These are phyloP conservation scores for Phanerodontia chrysosporium DNA, from an alignment of 768 basidiomycete species.

Conservation along the genomic window DNA sequence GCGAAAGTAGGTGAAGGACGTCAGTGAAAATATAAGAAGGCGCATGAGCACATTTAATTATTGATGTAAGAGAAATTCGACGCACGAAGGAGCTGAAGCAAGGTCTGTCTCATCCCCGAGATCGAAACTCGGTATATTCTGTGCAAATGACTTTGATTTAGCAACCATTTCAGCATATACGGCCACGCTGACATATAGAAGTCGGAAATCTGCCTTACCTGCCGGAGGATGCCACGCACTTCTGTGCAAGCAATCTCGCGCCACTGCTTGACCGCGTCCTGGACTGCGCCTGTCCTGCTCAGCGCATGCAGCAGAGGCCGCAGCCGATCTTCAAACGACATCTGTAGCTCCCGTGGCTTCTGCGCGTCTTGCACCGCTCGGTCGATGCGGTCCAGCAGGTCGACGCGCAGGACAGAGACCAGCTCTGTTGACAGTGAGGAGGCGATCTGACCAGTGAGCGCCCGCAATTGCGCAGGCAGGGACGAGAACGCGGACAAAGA, in stretches of 20 bases:
- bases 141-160: not conserved
- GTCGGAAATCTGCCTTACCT: constrained; percentile 37
- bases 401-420: constrained; percentile 62
- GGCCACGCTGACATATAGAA: not conserved
- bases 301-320: constrained; percentile 77
- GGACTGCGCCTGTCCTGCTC: constrained; percentile 63
- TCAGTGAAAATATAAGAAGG: too few species aligned
- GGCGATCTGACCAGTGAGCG: constrained; percentile 71
- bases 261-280: constrained; percentile 67
- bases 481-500: constrained; percentile 69
- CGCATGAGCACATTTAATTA: too few species aligned
- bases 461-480: constrained; percentile 69
- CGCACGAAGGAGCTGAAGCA: not conserved
- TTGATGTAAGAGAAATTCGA: not conserved
- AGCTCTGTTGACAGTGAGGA: constrained; percentile 74
- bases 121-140: constrained; percentile 62
- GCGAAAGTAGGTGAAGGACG: too few species aligned
- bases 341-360: constrained; percentile 26
- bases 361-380: constrained; percentile 13
- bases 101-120: constrained; percentile 27
- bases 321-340: constrained; percentile 57
- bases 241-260: constrained; percentile 62
- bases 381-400: constrained; percentile 54
- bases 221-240: constrained; percentile 51
- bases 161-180: not conserved